Percentiles rank a stretch among this genome's conserved stretches.
phyloP scores from a whole-genome alignment of 441 rosid species.

The Pelargonium australe region DNA sequence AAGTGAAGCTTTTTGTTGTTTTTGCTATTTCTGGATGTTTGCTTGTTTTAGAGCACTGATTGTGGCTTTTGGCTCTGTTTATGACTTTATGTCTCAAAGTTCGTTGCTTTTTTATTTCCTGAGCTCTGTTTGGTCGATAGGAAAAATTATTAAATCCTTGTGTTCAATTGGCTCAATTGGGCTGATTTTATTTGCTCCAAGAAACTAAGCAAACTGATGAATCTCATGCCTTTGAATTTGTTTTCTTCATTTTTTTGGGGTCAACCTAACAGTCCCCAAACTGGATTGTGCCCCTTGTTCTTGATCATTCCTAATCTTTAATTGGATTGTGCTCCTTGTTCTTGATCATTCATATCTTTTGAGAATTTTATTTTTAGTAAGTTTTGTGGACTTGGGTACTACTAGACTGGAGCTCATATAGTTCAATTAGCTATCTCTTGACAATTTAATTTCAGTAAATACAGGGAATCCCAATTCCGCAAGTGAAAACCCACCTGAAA shows the following conservation, averaged over 20 bases:
- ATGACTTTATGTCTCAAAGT: not conserved
- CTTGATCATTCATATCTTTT: not conserved
- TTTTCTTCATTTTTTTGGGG: not conserved
- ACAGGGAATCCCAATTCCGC: conserved; percentile 49
- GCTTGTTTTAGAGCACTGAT: no score
- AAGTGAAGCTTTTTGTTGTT: not conserved
- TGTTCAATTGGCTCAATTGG: not conserved
- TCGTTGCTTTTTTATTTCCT: not conserved
- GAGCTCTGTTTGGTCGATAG: no score
- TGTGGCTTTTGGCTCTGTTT: no score
- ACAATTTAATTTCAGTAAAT: conserved; percentile 20
- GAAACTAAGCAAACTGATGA: no score
- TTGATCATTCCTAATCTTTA: not conserved
- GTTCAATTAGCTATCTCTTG: conserved; percentile 13
- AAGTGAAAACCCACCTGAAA: conserved; percentile 32
- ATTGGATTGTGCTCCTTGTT: not conserved
- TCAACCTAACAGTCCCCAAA: not conserved
- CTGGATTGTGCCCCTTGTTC: not conserved
- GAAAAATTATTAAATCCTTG: no score
- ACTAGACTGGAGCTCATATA: not conserved
- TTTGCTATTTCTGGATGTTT: not conserved
- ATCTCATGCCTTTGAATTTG: no score
- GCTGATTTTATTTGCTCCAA: no score
- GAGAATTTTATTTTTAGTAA: not conserved
- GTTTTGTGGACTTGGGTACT: not conserved